Evolutionary conservation across 1,284 basidiomycete genomes (phyloP).

Genomic region (Paramarasmius palmivorus): DNA sequence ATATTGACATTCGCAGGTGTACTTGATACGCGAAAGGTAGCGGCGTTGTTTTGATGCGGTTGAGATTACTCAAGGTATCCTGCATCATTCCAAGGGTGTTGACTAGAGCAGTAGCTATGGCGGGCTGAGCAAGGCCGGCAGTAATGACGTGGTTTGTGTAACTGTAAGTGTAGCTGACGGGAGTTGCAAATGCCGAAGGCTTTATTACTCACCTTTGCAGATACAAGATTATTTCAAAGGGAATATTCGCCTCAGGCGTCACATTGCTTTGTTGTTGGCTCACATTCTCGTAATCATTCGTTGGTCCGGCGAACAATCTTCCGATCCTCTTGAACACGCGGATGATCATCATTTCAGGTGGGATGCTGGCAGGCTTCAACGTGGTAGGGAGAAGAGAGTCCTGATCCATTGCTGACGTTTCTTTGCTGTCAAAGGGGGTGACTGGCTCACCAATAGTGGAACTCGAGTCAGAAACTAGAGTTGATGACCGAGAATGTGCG

Average conservation of each 20-base stretch:
- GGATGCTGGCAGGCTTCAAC: slow-evolving; percentile 54
- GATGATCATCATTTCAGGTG: slow-evolving; percentile 46
- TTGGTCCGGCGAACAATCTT: too few species aligned
- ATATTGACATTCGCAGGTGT: slow-evolving; percentile 63
- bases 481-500: too few species aligned
- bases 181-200: too few species aligned
- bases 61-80: slow-evolving; percentile 59
- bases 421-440: too few species aligned
- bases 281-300: slow-evolving; percentile 23
- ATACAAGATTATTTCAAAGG: slow-evolving; percentile 61
- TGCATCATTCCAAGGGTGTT: slow-evolving; percentile 47
- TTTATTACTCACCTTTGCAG: slow-evolving; percentile 44
- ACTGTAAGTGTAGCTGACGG: too few species aligned
- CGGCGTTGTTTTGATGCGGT: slow-evolving; percentile 62
- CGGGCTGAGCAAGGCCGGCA: slow-evolving; percentile 45
- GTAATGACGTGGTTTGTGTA: too few species aligned
- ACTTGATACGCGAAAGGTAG: slow-evolving; percentile 72
- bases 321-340: slow-evolving; percentile 54
- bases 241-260: slow-evolving; percentile 51
- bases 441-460: too few species aligned
- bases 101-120: slow-evolving; percentile 53
- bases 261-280: slow-evolving; percentile 38
- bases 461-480: too few species aligned
- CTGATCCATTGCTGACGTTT: too few species aligned
- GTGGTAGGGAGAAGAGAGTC: slow-evolving; percentile 46